Percentiles rank a stretch among this genome's conserved stretches.
phyloP scores from a whole-genome alignment of 2,329 filamentous ascomycete genomes.

The Sporothrix humicola region DNA sequence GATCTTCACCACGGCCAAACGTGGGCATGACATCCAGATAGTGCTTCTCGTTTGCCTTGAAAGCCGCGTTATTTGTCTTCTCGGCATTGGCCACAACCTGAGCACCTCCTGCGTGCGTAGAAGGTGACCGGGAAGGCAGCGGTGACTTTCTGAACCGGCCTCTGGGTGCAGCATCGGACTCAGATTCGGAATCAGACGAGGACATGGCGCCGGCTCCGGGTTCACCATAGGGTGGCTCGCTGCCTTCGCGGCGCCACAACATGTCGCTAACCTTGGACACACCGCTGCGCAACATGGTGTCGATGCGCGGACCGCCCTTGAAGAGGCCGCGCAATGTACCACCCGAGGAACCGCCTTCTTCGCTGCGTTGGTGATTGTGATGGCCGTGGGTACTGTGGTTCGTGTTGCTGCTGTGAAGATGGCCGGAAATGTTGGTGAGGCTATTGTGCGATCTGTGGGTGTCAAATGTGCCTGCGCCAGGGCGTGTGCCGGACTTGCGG shows the following conservation, averaged over 20 bases:
- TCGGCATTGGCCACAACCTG: conserved; percentile 30
- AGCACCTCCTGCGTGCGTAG: background rate
- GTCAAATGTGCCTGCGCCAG: conserved; percentile 48
- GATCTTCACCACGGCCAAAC: conserved; percentile 46
- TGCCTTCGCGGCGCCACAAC: conserved; percentile 60
- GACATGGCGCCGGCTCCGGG: conserved; percentile 39
- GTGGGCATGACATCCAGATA: conserved; percentile 60
- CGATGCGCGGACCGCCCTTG: conserved; percentile 65
- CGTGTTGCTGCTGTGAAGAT: conserved; percentile 54
- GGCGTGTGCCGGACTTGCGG: conserved; percentile 47
- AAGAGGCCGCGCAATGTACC: conserved; percentile 29
- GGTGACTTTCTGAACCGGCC: conserved; percentile 48
- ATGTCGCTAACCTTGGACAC: conserved; percentile 64
- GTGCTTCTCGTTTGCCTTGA: conserved; percentile 46
- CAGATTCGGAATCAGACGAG: conserved; percentile 52
- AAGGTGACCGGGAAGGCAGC: conserved; percentile 43
- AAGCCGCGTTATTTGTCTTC: conserved; percentile 31
- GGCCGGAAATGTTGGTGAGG: conserved; percentile 57
- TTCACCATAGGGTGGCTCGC: conserved; percentile 32
- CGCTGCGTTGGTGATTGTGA: conserved; percentile 41
- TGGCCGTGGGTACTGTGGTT: conserved; percentile 58
- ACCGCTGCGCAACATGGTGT: conserved; percentile 68
- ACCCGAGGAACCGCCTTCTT: conserved; percentile 17
- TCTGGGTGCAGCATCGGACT: conserved; percentile 49
- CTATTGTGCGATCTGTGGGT: conserved; percentile 56